Percentiles rank a stretch among this genome's conserved stretches.
Conservation (phyloP, 352 stramenopile genomes). For the Peronospora belbahrii region DNA sequence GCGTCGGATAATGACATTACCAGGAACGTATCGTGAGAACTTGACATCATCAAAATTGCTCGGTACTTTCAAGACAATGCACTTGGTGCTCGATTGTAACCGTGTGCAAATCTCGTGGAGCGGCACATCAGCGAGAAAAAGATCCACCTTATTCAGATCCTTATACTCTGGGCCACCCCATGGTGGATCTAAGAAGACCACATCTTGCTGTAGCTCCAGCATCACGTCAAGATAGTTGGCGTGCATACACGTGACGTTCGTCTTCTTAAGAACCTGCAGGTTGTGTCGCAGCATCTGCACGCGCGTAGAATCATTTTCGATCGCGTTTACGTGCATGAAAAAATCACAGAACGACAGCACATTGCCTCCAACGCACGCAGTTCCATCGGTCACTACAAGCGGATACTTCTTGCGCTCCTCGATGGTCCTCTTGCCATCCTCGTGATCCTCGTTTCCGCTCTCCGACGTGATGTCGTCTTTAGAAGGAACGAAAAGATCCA, state of each 20-base stretch:
- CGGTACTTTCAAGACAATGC: slow-evolving; percentile 73
- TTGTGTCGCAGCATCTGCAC: slow-evolving; percentile 77
- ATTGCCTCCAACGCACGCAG: slow-evolving; percentile 76
- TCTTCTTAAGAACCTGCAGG: slow-evolving; percentile 46
- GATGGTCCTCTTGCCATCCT: slow-evolving; percentile 4
- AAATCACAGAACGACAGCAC: slow-evolving; percentile 74
- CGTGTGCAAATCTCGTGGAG: slow-evolving; percentile 57
- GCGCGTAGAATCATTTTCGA: slow-evolving; percentile 57
- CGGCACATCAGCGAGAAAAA: slow-evolving; percentile 55
- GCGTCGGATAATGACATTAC: slow-evolving; percentile 44
- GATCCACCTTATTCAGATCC: slow-evolving; percentile 53
- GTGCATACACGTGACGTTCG: slow-evolving; percentile 50
- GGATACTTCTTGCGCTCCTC: slow-evolving; percentile 28
- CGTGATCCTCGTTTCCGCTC: slow-evolving; percentile 8
- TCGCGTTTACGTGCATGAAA: slow-evolving; percentile 65
- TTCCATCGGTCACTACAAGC: slow-evolving; percentile 62
- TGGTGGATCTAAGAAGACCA: slow-evolving; percentile 78
- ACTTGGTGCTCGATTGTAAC: slow-evolving; percentile 37
- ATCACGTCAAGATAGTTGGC: slow-evolving; percentile 68
- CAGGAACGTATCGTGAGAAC: slow-evolving; percentile 51
- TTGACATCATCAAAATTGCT: slow-evolving; percentile 77
- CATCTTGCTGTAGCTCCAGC: slow-evolving; percentile 58
- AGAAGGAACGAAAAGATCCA: slow-evolving; percentile 31
- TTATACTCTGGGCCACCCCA: slow-evolving; percentile 82
- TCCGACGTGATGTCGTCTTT: slow-evolving; percentile 10